Evolutionary conservation across 257 asterid genomes (phyloP).

Genomic region (Solanum pimpinellifolium): DNA sequence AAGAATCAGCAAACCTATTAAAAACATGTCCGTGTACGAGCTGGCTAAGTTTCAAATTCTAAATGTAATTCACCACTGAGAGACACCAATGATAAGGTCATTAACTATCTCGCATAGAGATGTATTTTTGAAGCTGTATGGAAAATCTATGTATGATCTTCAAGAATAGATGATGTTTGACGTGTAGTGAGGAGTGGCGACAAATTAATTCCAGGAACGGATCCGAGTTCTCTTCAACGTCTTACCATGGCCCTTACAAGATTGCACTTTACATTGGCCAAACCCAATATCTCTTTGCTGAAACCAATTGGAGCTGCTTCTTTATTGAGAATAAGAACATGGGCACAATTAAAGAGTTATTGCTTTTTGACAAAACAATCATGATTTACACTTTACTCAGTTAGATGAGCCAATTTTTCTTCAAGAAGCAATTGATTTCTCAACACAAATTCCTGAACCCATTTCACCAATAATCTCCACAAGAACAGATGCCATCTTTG

Average conservation of each 20-base stretch:
- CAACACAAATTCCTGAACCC: background rate
- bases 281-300: background rate
- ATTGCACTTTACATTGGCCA: background rate
- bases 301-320: background rate
- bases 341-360: background rate
- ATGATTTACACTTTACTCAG: background rate
- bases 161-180: background rate
- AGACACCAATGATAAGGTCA: background rate
- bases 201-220: background rate
- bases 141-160: background rate
- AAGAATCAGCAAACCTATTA: background rate
- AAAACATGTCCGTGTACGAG: background rate
- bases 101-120: background rate
- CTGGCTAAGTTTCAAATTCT: background rate
- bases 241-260: background rate
- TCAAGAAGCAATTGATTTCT: background rate
- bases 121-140: background rate
- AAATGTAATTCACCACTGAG: background rate
- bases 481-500: constrained; percentile 47
- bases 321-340: background rate
- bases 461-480: constrained; percentile 45
- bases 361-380: background rate
- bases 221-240: background rate
- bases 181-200: background rate
- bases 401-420: background rate